Percentiles rank a stretch among this genome's conserved stretches.
Conservation (phyloP, 1,139 yeast genomes). For the Suhomyces anneliseae region DNA sequence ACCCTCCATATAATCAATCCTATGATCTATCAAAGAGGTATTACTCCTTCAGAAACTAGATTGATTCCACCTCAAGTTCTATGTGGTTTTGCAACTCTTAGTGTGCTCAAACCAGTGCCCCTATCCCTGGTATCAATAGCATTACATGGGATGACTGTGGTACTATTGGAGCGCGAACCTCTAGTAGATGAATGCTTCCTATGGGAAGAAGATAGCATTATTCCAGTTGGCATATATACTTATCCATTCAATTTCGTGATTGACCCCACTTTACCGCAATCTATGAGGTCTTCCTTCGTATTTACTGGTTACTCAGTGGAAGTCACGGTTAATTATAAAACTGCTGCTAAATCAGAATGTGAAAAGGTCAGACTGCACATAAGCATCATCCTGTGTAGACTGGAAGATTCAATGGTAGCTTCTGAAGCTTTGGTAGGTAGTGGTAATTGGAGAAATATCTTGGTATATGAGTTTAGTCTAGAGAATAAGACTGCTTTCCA, state of each 20-base stretch:
- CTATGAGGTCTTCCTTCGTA: conserved; percentile 11
- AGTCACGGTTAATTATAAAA: conserved; percentile 6
- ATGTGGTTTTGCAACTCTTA: neutral
- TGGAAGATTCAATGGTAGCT: conserved; percentile 8
- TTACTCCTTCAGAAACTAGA: neutral
- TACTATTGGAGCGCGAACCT: neutral
- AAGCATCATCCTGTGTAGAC: conserved; percentile 11
- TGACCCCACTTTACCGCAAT: conserved; percentile 15
- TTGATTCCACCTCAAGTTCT: conserved; percentile 2
- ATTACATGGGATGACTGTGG: neutral
- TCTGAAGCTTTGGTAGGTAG: conserved; percentile 9
- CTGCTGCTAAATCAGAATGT: neutral
- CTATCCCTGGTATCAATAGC: neutral
- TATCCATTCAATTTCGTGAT: conserved; percentile 18
- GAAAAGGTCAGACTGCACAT: neutral
- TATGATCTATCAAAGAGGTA: conserved; percentile 2
- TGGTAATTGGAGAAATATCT: conserved; percentile 21
- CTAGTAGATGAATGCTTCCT: conserved; percentile 13
- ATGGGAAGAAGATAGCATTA: conserved; percentile 11
- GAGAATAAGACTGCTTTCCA: conserved; percentile 19
- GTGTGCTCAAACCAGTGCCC: neutral
- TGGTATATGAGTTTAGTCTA: conserved; percentile 18
- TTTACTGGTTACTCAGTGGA: conserved; percentile 13
- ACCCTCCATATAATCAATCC: conserved; percentile 3
- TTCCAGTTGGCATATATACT: conserved; percentile 16